Base-by-base conservation (phyloP, 805 yeast species). In the Sugiyamaella smithiae region DNA sequence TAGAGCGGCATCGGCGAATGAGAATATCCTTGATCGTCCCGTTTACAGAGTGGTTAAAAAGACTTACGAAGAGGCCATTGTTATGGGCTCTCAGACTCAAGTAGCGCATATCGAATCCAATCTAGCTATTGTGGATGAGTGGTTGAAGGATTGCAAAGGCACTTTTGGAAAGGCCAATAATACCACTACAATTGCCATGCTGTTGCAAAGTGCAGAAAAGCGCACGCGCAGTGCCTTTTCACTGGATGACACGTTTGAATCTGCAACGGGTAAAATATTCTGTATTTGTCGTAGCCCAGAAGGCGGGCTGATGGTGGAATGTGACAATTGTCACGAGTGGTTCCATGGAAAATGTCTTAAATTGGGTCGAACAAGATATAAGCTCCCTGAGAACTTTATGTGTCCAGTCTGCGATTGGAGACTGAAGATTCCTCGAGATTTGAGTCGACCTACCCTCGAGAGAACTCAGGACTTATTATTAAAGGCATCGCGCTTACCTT, bases 301-400 rank as follows among this genome's bases (percentile, higher is more conserved):
- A 66, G 93, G 85, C 59, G 96, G 96, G 0, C 81, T 84, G 61
- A 88, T 95, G 25, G 82, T 90, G 43, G 95, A 88, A 65, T 89
- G 97, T 71, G 96, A 88, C 57, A 73, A 75, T 50, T 89, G 97
- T 66, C 80, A 86, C 9, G 95, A 83, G 7, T 89, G 96, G 97
- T 96, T 17, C 62, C 97, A 89, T 62, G 95, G 93, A 1, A 85
- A 74, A 65, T 89, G 97, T 71, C 89, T 89, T 35, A 56, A 57
- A 45, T 46, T 58, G n/a, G 51, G 61, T 1, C 51, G 62, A 19
- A 53, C 54, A 19, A 50, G 57, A 29, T n/a, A 54, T n/a, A 52
- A 53, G 43, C 67, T 66, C 2, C 63, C 68, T 29, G 69, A 65
- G n/a, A 64, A 63, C 8, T 82, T 73, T 55, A 63, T 72, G 11